Percentiles rank a stretch among this genome's conserved stretches.
phyloP scores from a whole-genome alignment of 768 basidiomycete species.

The Baorangia bicolor region DNA sequence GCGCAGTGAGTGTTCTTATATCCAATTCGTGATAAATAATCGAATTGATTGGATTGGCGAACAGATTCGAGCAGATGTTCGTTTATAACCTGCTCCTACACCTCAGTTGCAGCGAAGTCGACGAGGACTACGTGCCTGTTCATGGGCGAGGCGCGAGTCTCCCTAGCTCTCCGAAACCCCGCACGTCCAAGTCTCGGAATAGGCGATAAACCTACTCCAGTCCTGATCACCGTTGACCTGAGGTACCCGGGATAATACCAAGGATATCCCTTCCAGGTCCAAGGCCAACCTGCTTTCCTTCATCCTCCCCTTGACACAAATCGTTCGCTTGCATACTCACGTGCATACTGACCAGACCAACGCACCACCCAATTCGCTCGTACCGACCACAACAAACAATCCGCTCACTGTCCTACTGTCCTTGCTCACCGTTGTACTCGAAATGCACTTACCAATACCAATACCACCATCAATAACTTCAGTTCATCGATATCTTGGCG shows the following conservation, averaged over 20 bases:
- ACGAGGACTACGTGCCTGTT: conserved; percentile 70
- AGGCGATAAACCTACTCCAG: conserved; percentile 36
- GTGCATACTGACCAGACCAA: background rate
- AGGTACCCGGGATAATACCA: background rate
- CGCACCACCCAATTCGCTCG: background rate
- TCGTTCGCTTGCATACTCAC: background rate
- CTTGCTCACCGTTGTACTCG: conserved; percentile 16
- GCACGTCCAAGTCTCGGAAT: conserved; percentile 55
- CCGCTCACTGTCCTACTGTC: background rate
- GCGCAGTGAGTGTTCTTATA: conserved; percentile 66
- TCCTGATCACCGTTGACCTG: background rate
- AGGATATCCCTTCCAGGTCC: background rate
- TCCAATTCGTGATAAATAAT: background rate
- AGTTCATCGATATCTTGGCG: conserved; percentile 14
- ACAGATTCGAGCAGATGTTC: conserved; percentile 84
- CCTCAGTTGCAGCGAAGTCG: conserved; percentile 73
- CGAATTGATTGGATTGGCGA: conserved; percentile 6
- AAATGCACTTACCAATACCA: conserved; percentile 11
- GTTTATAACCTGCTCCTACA: conserved; percentile 82
- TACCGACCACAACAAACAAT: background rate
- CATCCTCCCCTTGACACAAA: background rate
- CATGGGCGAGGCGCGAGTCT: conserved; percentile 78
- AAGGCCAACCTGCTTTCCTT: background rate
- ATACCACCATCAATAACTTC: background rate
- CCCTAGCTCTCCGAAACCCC: conserved; percentile 41